phyloP scores from a whole-genome alignment of 345 rosid species.

The Cardamine resedifolia region DNA sequence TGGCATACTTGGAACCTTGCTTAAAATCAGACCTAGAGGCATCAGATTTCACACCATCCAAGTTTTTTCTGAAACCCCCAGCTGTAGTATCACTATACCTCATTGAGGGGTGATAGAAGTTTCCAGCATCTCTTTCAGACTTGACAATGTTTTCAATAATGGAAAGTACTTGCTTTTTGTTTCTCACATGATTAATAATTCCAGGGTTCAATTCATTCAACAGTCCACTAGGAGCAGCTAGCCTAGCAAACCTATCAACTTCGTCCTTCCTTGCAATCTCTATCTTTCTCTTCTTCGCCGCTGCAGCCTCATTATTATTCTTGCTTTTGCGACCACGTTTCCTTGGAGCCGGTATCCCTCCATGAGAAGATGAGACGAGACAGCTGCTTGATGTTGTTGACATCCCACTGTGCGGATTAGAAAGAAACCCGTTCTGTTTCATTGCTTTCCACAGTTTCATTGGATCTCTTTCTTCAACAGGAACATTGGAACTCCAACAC shows the following conservation, averaged over 20 bases:
- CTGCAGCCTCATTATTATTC: constrained; percentile 24
- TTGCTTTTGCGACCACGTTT: constrained; percentile 69
- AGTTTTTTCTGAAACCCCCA: constrained; percentile 22
- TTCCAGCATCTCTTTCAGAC: constrained; percentile 45
- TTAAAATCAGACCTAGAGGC: constrained; percentile 13
- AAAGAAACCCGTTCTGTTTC: constrained; percentile 88
- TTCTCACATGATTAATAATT: constrained; percentile 91
- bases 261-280: constrained; percentile 81
- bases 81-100: neutral
- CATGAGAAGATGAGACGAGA: constrained; percentile 48
- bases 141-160: constrained; percentile 74
- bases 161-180: constrained; percentile 91
- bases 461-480: constrained; percentile 56
- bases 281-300: constrained; percentile 57
- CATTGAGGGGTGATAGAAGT: constrained; percentile 3
- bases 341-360: constrained; percentile 71
- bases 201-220: constrained; percentile 89
- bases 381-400: constrained; percentile 28
- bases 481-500: constrained; percentile 65
- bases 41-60: constrained; percentile 24
- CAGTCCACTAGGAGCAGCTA: constrained; percentile 90
- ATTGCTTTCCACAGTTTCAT: constrained; percentile 76
- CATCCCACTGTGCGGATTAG: constrained; percentile 41
- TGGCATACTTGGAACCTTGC: constrained; percentile 21
- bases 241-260: constrained; percentile 69